These are phyloP conservation scores for Kipferlia bialata DNA, from an alignment of 78 protist genomes.

Conservation along the genomic window DNA sequence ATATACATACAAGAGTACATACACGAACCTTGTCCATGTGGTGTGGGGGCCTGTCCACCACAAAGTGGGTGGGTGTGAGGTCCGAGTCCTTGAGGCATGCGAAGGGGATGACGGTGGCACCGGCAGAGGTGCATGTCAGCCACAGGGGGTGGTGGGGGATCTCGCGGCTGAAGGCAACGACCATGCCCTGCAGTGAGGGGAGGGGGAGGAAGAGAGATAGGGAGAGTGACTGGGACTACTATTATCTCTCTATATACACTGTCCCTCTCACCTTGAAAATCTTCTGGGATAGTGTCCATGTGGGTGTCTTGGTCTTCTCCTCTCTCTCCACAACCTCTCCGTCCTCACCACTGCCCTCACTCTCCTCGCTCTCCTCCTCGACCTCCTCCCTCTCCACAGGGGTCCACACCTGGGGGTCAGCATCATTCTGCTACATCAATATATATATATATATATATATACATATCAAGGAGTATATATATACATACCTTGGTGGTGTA, in stretches of 20 bases:
- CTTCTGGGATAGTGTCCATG: no score
- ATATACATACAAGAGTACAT: constrained; percentile 44
- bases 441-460: neutral
- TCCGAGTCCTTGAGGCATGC: constrained; percentile 22
- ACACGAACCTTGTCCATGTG: constrained; percentile 52
- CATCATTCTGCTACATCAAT: neutral
- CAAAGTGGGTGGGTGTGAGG: constrained; percentile 50
- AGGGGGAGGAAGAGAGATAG: no score
- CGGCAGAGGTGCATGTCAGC: no score
- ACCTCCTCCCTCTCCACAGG: neutral
- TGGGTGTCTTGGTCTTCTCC: no score
- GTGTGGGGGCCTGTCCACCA: constrained; percentile 40
- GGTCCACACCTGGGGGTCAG: neutral
- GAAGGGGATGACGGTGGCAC: neutral
- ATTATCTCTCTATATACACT: no score
- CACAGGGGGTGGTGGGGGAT: neutral
- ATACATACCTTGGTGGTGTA: neutral
- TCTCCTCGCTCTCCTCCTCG: neutral
- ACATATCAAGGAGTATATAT: no score
- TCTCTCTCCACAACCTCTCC: neutral
- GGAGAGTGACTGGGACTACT: no score
- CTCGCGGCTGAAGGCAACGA: neutral
- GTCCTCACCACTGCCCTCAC: neutral
- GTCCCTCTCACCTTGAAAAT: no score
- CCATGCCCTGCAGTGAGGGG: no score